Evolutionary conservation across 805 yeast species (phyloP).

Genomic region (Candida namnaoensis): DNA sequence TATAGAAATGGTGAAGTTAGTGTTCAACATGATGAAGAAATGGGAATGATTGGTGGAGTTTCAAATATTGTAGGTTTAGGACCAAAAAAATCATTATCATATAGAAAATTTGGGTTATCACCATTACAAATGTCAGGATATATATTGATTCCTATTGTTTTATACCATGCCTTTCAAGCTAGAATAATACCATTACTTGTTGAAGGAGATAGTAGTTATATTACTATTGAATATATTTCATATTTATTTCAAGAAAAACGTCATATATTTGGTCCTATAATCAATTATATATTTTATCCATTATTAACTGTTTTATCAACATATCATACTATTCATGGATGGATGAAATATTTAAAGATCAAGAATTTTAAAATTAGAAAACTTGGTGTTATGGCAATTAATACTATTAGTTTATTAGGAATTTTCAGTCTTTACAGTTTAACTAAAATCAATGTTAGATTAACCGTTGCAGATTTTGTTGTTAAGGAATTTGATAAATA

Average conservation of each 20-base stretch:
- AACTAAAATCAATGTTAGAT: slow-evolving; percentile 2
- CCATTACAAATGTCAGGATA: slow-evolving; percentile 59
- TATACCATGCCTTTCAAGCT: slow-evolving; percentile 37
- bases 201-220: slow-evolving; percentile 57
- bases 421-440: slow-evolving; percentile 23
- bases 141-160: slow-evolving; percentile 33
- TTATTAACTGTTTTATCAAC: slow-evolving; percentile 27
- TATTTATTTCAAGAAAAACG: slow-evolving; percentile 23
- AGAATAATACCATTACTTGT: slow-evolving; percentile 41
- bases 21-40: slow-evolving; percentile 32
- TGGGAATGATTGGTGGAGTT: slow-evolving; percentile 56
- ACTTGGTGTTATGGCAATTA: slow-evolving; percentile 33
- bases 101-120: slow-evolving; percentile 36
- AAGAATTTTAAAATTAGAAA: slow-evolving; percentile 31
- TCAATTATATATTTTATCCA: slow-evolving; percentile 24
- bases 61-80: slow-evolving; percentile 46
- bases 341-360: slow-evolving; percentile 34
- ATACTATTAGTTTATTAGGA: slow-evolving; percentile 26
- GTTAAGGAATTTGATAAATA: slow-evolving; percentile 10
- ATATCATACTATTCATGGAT: slow-evolving; percentile 51
- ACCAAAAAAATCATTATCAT: slow-evolving; percentile 34
- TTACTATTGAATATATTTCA: slow-evolving; percentile 44
- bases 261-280: slow-evolving; percentile 15
- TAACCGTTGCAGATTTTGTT: slow-evolving; percentile 7
- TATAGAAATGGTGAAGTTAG: slow-evolving; percentile 8